phyloP scores from a whole-genome alignment of 768 basidiomycete species.

The Lactarius sanguifluus region DNA sequence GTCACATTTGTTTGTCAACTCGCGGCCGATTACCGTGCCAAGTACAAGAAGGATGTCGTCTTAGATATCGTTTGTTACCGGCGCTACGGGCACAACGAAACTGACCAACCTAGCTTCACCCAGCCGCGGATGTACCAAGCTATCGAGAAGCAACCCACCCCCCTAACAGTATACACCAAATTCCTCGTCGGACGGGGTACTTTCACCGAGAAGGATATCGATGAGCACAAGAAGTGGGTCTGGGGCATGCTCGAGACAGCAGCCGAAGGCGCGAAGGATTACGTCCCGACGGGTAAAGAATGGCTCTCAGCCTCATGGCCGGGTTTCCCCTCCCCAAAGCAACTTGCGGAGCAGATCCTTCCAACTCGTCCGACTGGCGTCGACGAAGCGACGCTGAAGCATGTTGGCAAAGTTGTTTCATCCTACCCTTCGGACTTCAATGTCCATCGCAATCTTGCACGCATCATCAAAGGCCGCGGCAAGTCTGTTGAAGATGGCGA shows the following conservation, averaged over 20 bases:
- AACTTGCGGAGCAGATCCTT: conserved; percentile 88
- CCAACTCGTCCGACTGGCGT: conserved; percentile 89
- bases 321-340: conserved; percentile 96
- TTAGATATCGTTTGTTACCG: conserved; percentile 99
- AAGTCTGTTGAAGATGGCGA: conserved; percentile 88
- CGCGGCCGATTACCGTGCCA: conserved; percentile 96
- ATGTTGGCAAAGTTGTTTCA: conserved; percentile 85
- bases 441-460: conserved; percentile 89
- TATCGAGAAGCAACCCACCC: conserved; percentile 90
- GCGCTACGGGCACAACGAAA: conserved; percentile 99
- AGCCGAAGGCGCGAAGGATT: conserved; percentile 90
- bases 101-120: conserved; percentile 97
- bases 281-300: conserved; percentile 91
- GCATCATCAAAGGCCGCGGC: conserved; percentile 85
- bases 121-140: conserved; percentile 99
- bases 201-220: conserved; percentile 94
- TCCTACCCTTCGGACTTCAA: conserved; percentile 81
- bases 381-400: conserved; percentile 71
- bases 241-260: conserved; percentile 99
- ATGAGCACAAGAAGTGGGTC: conserved; percentile 99
- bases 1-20: conserved; percentile 98
- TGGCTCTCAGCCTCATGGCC: conserved; percentile 99
- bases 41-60: conserved; percentile 98
- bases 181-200: conserved; percentile 87
- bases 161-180: conserved; percentile 89